phyloP scores from a whole-genome alignment of 805 yeast genomes.

The Wickerhamomyces chaumierensis region DNA sequence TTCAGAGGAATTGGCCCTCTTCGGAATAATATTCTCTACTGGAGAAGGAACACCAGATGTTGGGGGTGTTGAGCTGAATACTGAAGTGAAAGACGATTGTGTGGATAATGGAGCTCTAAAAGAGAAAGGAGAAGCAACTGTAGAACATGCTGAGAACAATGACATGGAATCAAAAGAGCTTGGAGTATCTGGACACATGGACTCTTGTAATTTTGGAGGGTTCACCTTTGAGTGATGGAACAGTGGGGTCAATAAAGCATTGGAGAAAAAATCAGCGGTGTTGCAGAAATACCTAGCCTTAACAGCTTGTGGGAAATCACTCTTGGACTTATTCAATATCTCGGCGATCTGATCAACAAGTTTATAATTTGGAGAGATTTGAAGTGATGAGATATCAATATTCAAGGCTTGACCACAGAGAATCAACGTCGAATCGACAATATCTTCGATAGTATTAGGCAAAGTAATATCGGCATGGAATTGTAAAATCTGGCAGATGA shows the following conservation, averaged over 20 bases:
- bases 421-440: slow-evolving; percentile 40
- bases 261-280: slow-evolving; percentile 7
- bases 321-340: slow-evolving; percentile 8
- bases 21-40: neutral
- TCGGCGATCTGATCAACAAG: slow-evolving; percentile 14
- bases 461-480: slow-evolving; percentile 50
- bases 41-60: slow-evolving; percentile 12
- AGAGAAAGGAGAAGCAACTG: slow-evolving; percentile 11
- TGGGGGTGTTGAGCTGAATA: slow-evolving; percentile 10
- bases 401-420: slow-evolving; percentile 33
- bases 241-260: slow-evolving; percentile 6
- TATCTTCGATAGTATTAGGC: slow-evolving; percentile 31
- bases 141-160: slow-evolving; percentile 1
- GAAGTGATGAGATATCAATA: slow-evolving; percentile 18
- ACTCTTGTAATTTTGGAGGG: slow-evolving; percentile 2
- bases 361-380: slow-evolving; percentile 12
- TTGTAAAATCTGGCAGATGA: slow-evolving; percentile 55
- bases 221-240: slow-evolving; percentile 18
- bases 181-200: slow-evolving; percentile 15
- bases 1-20: neutral
- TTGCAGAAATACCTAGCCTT: slow-evolving; percentile 33
- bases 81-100: slow-evolving; percentile 11
- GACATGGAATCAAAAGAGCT: slow-evolving; percentile 2
- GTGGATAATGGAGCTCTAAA: slow-evolving; percentile 6
- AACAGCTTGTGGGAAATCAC: slow-evolving; percentile 28